Evolutionary conservation across 306 rosid species (phyloP).

Genomic region (Clitoria ternatea): DNA sequence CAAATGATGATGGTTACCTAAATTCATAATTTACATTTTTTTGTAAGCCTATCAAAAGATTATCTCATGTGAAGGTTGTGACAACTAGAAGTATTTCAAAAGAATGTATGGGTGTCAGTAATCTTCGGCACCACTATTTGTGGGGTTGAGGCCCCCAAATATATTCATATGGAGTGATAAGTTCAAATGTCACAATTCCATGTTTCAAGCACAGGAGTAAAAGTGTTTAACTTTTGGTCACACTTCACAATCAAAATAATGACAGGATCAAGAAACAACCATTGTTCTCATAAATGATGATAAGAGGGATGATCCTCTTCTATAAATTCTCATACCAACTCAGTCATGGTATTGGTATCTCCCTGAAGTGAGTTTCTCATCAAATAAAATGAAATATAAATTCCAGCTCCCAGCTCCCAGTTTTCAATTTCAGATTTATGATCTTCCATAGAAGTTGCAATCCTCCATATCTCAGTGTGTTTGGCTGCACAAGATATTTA

Average conservation of each 20-base stretch:
- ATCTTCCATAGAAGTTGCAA: slow-evolving; percentile 80
- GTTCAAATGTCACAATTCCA: background rate
- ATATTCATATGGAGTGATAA: slow-evolving; percentile 8
- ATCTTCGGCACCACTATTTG: slow-evolving; percentile 1
- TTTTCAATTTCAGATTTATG: slow-evolving; percentile 95
- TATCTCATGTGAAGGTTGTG: background rate
- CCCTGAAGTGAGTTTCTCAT: slow-evolving; percentile 73
- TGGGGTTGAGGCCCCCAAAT: slow-evolving; percentile 3
- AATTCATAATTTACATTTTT: background rate
- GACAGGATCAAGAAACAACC: background rate
- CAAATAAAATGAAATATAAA: slow-evolving; percentile 78
- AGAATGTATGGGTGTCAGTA: background rate
- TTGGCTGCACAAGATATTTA: slow-evolving; percentile 47
- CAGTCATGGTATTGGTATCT: slow-evolving; percentile 47
- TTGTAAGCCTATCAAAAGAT: slow-evolving; percentile 6
- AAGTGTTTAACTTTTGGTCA: slow-evolving; percentile 8
- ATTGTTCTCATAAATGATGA: background rate
- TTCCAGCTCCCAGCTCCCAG: slow-evolving; percentile 96
- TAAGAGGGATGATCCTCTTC: background rate
- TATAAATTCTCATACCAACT: slow-evolving; percentile 49
- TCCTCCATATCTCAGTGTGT: slow-evolving; percentile 77
- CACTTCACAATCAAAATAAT: background rate
- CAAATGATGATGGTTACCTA: background rate
- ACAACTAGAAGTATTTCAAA: background rate
- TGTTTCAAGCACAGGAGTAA: slow-evolving; percentile 5